Evolutionary conservation across 2,329 filamentous ascomycete genomes (phyloP).

Genomic region (Cercospora berteroae): DNA sequence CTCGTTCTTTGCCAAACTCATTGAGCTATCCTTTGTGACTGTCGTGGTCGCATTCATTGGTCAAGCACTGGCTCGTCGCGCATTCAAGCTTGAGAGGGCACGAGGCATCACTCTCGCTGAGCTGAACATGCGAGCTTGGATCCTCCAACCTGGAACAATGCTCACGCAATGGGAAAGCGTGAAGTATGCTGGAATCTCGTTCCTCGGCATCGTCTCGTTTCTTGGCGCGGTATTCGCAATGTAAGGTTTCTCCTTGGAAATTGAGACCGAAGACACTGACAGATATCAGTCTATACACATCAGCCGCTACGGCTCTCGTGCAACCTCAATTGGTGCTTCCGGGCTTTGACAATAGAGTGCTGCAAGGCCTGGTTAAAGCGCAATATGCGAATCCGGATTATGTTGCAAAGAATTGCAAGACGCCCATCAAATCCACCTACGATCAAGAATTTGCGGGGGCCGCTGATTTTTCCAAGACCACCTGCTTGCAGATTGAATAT

Average conservation of each 20-base stretch:
- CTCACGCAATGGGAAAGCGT: conserved; percentile 67
- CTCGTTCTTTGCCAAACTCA: conserved; percentile 70
- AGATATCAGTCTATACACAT: conserved; percentile 60
- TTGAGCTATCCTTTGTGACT: conserved; percentile 75
- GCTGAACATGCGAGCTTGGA: conserved; percentile 73
- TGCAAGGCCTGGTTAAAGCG: conserved; percentile 59
- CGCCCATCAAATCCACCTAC: conserved; percentile 51
- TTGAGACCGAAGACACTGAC: background rate
- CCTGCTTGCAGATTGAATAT: conserved; percentile 68
- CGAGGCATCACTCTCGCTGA: conserved; percentile 70
- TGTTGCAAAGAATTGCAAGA: conserved; percentile 57
- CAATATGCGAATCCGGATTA: conserved; percentile 64
- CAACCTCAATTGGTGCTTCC: conserved; percentile 67
- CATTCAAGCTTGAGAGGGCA: conserved; percentile 54
- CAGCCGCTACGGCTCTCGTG: conserved; percentile 72
- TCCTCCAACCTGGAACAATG: conserved; percentile 59
- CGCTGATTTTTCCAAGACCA: conserved; percentile 35
- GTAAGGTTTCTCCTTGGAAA: background rate
- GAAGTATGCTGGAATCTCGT: conserved; percentile 60
- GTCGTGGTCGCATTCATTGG: conserved; percentile 73
- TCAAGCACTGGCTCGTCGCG: conserved; percentile 69
- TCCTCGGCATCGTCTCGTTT: conserved; percentile 64
- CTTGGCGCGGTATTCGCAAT: conserved; percentile 64
- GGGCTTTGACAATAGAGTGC: conserved; percentile 47
- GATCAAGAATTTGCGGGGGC: conserved; percentile 44